Conservation (phyloP, 495 filamentous ascomycete species). For the Aspergillus campestris region DNA sequence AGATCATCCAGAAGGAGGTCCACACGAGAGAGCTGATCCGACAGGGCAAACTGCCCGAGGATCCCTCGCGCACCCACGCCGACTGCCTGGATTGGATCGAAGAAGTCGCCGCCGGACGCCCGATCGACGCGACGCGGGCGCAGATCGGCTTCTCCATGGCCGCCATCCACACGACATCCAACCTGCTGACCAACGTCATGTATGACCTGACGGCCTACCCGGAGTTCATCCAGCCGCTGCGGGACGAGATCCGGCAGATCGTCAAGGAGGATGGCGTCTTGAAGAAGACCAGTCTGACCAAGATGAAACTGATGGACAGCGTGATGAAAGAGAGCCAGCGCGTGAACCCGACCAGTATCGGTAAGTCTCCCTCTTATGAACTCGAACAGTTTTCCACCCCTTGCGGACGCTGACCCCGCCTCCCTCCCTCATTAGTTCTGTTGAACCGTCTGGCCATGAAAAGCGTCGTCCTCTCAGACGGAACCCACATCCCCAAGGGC, state of each 20-base stretch:
- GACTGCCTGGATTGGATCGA: conserved; percentile 33
- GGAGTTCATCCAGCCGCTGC: conserved; percentile 26
- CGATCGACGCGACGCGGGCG: conserved; percentile 11
- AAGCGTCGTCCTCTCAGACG: conserved; percentile 27
- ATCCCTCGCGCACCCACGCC: conserved; percentile 11
- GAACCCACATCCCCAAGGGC: conserved; percentile 26
- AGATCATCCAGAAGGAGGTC: conserved; percentile 28
- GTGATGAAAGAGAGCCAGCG: conserved; percentile 32
- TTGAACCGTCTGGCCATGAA: conserved; percentile 33
- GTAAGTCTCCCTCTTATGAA: conserved; percentile 17
- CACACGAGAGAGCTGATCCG: conserved; percentile 16
- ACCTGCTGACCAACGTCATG: conserved; percentile 29
- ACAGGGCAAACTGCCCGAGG: conserved; percentile 16
- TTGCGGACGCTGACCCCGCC: not conserved
- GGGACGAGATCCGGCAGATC: conserved; percentile 30
- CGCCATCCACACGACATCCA: conserved; percentile 39
- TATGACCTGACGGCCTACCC: conserved; percentile 33
- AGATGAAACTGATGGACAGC: conserved; percentile 43
- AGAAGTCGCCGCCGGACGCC: conserved; percentile 15
- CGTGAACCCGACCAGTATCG: conserved; percentile 20
- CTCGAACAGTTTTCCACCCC: not conserved
- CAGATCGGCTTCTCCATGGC: conserved; percentile 34
- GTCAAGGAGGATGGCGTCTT: conserved; percentile 29
- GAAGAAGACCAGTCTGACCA: conserved; percentile 40
- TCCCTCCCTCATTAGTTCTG: conserved; percentile 18